Evolutionary conservation across 169 alveolate species (phyloP), one percentile per base, ranked within the genome.

Genomic region (Cryptosporidium parvum): DNA sequence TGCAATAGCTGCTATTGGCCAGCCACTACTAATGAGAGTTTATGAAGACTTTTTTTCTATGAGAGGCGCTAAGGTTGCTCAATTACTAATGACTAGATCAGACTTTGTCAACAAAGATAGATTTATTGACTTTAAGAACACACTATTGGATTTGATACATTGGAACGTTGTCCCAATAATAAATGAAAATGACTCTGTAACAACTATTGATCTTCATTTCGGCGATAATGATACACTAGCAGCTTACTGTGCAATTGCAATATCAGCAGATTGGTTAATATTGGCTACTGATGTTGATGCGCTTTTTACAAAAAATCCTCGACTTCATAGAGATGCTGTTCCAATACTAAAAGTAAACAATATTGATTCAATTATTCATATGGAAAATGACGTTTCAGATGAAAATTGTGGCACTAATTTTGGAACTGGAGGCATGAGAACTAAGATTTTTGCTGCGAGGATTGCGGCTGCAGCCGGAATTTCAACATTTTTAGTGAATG

Each of bases 1-100:
- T 67, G 94, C 94, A 45, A 70, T 86, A 6, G 94, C 94, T 21
- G 94, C 94, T 4, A 91, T 92, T 23, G 94, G 94, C n/a, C 94
- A 92, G 84, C 86, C 92, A 51, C n/a, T 84, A 23, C 69, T 92
- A n/a, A 92, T 92, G 92, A 85, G 93, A 7, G 92, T 87, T 45
- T 89, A 67, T 45, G 93, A 87, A 14, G 93, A 75, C 52, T 87
- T 75, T 37, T 87, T 75, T 75, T 69, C 80, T n/a, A 72, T 87
- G 85, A 67, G 85, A 52, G 80, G 91, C 21, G 91, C 87, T 26
- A 71, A 75, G 37, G 89, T 80, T 73, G 93, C 91, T 26, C 93
- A 87, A 18, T 33, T 75, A 56, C 58, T 75, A 59, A 80, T 87
- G 84, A 69, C 91, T 0, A 51, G 91, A 35, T 65, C 91, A 23